phyloP scores from a whole-genome alignment of 768 basidiomycete genomes.

The Russula foetens region DNA sequence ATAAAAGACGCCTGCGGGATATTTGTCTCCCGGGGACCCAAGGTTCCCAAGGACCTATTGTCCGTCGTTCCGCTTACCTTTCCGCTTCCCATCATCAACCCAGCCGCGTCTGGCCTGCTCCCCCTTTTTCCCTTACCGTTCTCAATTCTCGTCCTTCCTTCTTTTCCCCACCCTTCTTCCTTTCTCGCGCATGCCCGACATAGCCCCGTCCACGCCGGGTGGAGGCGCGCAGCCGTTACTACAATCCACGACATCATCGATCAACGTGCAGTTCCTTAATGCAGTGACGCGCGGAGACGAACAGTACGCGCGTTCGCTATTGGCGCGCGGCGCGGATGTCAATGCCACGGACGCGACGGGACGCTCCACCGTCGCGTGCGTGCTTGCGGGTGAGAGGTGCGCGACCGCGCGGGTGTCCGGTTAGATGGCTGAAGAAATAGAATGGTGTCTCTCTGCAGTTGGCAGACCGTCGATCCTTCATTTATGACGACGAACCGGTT shows the following conservation, averaged over 20 bases:
- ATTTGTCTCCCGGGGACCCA: not conserved
- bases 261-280: constrained; percentile 19
- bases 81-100: not conserved
- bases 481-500: constrained; percentile 52
- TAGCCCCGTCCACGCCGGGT: constrained; percentile 1
- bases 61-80: not conserved
- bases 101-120: not conserved
- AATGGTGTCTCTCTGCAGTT: constrained; percentile 32
- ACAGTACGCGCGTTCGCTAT: constrained; percentile 42
- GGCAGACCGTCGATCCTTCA: constrained; percentile 63
- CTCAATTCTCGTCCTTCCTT: not conserved
- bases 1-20: constrained; percentile 10
- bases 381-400: constrained; percentile 66
- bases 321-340: constrained; percentile 56
- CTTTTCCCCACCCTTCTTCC: not conserved
- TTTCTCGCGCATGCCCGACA: constrained; percentile 3
- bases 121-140: not conserved
- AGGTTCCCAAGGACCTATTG: not conserved
- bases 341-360: constrained; percentile 56
- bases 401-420: constrained; percentile 21
- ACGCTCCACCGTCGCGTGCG: constrained; percentile 57
- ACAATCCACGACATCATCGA: not conserved
- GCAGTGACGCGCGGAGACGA: constrained; percentile 53
- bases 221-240: not conserved
- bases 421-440: not conserved